A percentile compares a stretch with the other conserved stretches of the same genome.
Conservation (phyloP, 805 yeast species). For the Saccharomyces jurei region DNA sequence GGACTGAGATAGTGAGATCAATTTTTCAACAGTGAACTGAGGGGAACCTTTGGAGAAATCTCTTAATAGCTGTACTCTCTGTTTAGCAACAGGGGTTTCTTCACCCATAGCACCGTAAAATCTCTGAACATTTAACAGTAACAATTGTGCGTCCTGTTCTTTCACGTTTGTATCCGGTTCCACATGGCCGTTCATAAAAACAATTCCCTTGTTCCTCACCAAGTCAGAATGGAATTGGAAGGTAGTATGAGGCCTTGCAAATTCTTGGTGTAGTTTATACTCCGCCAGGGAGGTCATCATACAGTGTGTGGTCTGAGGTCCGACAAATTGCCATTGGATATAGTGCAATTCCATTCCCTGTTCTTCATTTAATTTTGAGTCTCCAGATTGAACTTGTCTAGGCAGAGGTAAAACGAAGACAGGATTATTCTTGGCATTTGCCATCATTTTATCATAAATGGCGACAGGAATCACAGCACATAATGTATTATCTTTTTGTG, state of each 20-base stretch:
- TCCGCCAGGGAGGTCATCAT: slow-evolving; percentile 87
- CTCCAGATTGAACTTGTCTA: slow-evolving; percentile 38
- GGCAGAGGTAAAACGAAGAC: slow-evolving; percentile 88
- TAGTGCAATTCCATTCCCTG: slow-evolving; percentile 74
- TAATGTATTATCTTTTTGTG: slow-evolving; percentile 47
- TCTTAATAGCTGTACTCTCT: slow-evolving; percentile 49
- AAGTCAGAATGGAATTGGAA: slow-evolving; percentile 80
- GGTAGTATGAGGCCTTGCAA: slow-evolving; percentile 91
- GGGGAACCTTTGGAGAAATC: slow-evolving; percentile 65
- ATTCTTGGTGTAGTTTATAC: slow-evolving; percentile 82
- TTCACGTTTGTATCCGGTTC: slow-evolving; percentile 64
- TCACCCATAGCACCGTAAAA: slow-evolving; percentile 65
- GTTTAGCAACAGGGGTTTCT: slow-evolving; percentile 35
- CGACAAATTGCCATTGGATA: slow-evolving; percentile 89
- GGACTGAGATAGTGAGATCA: slow-evolving; percentile 68
- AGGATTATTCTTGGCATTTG: slow-evolving; percentile 66
- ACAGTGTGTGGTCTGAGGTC: slow-evolving; percentile 76
- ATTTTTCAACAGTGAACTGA: slow-evolving; percentile 55
- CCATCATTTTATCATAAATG: slow-evolving; percentile 55
- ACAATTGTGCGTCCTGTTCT: slow-evolving; percentile 67
- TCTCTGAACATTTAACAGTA: slow-evolving; percentile 69
- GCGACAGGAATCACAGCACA: slow-evolving; percentile 54
- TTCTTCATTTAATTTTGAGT: slow-evolving; percentile 34
- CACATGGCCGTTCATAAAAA: slow-evolving; percentile 79
- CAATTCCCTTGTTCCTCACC: slow-evolving; percentile 47